These are phyloP conservation scores for Annulohypoxylon moriforme DNA, from an alignment of 495 filamentous ascomycete species.

Conservation along the genomic window DNA sequence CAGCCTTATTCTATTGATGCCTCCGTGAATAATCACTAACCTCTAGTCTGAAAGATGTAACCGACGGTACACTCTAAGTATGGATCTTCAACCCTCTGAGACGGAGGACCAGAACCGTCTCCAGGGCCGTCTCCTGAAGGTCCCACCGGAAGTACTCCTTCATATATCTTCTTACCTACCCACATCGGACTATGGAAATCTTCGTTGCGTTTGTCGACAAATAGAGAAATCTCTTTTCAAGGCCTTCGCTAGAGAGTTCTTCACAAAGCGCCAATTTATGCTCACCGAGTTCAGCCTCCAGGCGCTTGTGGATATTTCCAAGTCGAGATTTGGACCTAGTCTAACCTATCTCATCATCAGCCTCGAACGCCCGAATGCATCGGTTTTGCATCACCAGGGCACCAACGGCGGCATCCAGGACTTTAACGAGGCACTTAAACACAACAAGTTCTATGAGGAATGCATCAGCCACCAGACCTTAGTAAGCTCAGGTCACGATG, in stretches of 20 bases:
- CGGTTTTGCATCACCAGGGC: not conserved
- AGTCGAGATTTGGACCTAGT: slow-evolving; percentile 52
- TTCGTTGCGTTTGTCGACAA: slow-evolving; percentile 59
- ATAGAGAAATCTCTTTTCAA: slow-evolving; percentile 58
- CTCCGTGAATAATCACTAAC: not conserved
- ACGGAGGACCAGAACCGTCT: not conserved
- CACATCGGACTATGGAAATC: slow-evolving; percentile 58
- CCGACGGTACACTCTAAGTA: not conserved
- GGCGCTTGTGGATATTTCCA: slow-evolving; percentile 65
- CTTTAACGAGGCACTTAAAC: not conserved
- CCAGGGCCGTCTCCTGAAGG: slow-evolving; percentile 15
- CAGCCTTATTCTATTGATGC: not conserved
- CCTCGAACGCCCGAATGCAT: slow-evolving; percentile 46
- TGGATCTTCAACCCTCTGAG: slow-evolving; percentile 14
- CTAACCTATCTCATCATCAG: slow-evolving; percentile 63
- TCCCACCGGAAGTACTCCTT: slow-evolving; percentile 56
- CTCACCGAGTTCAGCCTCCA: slow-evolving; percentile 59
- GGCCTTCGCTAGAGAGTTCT: slow-evolving; percentile 64
- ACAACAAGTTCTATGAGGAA: slow-evolving; percentile 20
- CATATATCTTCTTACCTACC: slow-evolving; percentile 56
- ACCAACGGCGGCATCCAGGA: not conserved
- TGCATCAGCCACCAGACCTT: slow-evolving; percentile 48
- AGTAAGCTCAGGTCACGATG: slow-evolving; percentile 52
- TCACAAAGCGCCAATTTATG: slow-evolving; percentile 67
- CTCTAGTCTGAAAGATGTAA: not conserved